These are phyloP conservation scores for Antitrichia curtipendula DNA, from an alignment of 225 moss, liverwort and hornwort genomes.

Conservation along the genomic window DNA sequence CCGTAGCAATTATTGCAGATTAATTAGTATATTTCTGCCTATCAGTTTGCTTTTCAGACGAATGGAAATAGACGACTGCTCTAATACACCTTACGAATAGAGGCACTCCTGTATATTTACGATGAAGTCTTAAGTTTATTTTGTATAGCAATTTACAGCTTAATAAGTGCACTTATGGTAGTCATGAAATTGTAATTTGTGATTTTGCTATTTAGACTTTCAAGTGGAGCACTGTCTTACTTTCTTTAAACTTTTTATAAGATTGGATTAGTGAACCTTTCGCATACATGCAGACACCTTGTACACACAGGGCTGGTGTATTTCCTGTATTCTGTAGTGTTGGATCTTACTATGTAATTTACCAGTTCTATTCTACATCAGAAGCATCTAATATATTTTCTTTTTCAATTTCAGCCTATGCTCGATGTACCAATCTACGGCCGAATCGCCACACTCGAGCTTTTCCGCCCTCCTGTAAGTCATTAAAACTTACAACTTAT, in stretches of 20 bases:
- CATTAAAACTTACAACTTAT: neutral
- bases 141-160: neutral
- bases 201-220: neutral
- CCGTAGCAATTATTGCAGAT: neutral
- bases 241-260: neutral
- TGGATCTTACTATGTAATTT: neutral
- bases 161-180: neutral
- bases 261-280: neutral
- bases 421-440: conserved; percentile 97
- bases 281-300: neutral
- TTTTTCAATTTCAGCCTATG: conserved; percentile 62
- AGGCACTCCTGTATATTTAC: neutral
- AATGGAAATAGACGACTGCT: neutral
- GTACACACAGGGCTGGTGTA: neutral
- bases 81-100: neutral
- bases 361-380: neutral
- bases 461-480: conserved; percentile 87
- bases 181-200: neutral
- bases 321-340: neutral
- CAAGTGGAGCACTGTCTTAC: neutral
- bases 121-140: neutral
- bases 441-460: conserved; percentile 90
- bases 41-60: neutral
- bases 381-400: neutral
- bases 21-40: neutral